Evolutionary conservation across 208 protist genomes (phyloP).

Genomic region (Wallacemonas sp.): DNA sequence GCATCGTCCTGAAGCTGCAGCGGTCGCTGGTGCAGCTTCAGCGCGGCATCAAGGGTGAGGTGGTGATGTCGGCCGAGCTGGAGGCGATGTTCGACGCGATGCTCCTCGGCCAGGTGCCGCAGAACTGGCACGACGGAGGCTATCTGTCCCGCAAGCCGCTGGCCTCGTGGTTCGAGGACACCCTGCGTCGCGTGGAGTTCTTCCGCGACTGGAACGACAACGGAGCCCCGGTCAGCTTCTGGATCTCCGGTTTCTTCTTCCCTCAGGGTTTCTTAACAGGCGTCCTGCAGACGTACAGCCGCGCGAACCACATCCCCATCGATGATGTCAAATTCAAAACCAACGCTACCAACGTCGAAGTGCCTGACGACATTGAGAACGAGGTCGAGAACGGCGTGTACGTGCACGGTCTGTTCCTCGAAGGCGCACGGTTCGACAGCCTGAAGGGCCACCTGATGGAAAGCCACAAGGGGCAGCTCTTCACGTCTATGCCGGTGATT

Average conservation of each 20-base stretch:
- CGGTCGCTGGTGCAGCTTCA: constrained; percentile 68
- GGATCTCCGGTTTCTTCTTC: constrained; percentile 99
- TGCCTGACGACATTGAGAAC: constrained; percentile 70
- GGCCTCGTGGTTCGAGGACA: constrained; percentile 95
- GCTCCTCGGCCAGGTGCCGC: constrained; percentile 91
- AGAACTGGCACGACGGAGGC: constrained; percentile 82
- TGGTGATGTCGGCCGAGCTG: constrained; percentile 89
- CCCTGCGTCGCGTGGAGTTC: constrained; percentile 91
- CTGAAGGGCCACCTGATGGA: constrained; percentile 52
- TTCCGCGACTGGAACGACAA: constrained; percentile 94
- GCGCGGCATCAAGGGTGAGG: constrained; percentile 89
- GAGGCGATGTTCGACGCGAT: constrained; percentile 92
- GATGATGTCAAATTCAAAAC: constrained; percentile 91
- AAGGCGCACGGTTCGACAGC: constrained; percentile 83
- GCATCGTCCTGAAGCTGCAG: constrained; percentile 70
- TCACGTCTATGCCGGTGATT: constrained; percentile 84
- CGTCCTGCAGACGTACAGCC: constrained; percentile 92
- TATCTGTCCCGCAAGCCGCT: constrained; percentile 97
- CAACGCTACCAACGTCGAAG: constrained; percentile 70
- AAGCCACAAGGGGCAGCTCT: constrained; percentile 84
- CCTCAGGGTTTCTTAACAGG: constrained; percentile 94
- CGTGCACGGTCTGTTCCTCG: constrained; percentile 92
- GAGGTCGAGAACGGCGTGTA: constrained; percentile 77
- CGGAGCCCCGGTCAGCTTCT: constrained; percentile 91
- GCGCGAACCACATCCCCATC: constrained; percentile 85